Evolutionary conservation across 164 flowering plant genomes (phyloP), one percentile per base, ranked within the genome.

Genomic region (Tetrastigma voinierianum): DNA sequence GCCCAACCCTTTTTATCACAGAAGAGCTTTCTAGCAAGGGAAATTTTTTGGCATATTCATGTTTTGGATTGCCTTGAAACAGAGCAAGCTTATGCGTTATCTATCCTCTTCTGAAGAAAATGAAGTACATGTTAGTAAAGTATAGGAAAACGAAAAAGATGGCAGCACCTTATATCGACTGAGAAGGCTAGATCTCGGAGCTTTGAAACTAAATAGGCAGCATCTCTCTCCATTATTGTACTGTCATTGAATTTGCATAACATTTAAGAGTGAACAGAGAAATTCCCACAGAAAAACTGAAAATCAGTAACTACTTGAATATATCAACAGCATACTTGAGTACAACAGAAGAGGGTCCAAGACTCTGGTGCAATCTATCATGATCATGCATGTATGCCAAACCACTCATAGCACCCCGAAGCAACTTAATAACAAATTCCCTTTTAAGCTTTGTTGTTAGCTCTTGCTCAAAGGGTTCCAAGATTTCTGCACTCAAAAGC

Each of bases 151-250:
- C 49, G 8, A 46, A 15, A 17, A 40, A 32, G 10, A 57, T 54
- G 9, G 10, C 9, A 2, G 3, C 64, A 88, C 98, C 98, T 83
- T 67, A 90, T 76, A 72, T 94, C 97, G 76, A 91, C 93, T 64
- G 98, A 94, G 76, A 94, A 94, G 52, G 97, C 93, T 45, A 91
- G 88, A 82, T 94, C 98, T 23, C 97, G 91, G 57, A 94, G 90
- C 64, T 82, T 74, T 65, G 97, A 92, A 69, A 88, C 71, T 58
- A 91, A 70, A 77, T 87, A 90, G 67, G 81, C 77, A 71, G 87
- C 87, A 45, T 94, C 97, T 71, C 71, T 85, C 74, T 94, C 98
- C 40, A 51, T 76, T 20, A 81, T 82, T 51, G 98, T 94, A 78
- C 98, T 94, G 84, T 66, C 65, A 46, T 13, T 1, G 17, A 67